Evolutionary conservation across 1,139 yeast genomes (phyloP).

Genomic region (Diutina catenulata): DNA sequence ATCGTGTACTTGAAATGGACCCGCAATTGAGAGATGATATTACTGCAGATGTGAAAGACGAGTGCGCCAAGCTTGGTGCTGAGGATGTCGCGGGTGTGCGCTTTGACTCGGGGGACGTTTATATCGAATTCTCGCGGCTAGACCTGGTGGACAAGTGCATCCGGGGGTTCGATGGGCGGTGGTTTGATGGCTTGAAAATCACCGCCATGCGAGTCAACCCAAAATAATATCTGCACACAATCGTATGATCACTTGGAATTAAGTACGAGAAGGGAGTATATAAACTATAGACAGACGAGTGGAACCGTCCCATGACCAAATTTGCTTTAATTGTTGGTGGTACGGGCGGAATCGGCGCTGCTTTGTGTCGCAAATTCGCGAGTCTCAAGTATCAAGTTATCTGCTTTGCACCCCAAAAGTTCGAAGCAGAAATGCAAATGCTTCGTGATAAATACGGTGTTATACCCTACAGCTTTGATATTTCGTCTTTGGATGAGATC

Average conservation of each 20-base stretch:
- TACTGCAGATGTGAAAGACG: not conserved
- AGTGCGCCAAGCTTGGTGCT: not conserved
- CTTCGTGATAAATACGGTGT: constrained; percentile 19
- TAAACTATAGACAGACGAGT: no score
- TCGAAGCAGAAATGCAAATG: constrained; percentile 14
- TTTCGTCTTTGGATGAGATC: constrained; percentile 18
- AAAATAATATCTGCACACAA: not conserved
- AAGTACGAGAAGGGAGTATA: not conserved
- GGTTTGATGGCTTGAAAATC: constrained; percentile 1
- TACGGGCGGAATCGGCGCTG: not conserved
- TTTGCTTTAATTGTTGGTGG: not conserved
- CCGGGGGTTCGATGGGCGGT: not conserved
- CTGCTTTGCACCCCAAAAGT: not conserved
- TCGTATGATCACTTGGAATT: no score
- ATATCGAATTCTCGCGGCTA: not conserved
- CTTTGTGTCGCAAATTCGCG: not conserved
- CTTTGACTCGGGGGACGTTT: not conserved
- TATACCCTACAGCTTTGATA: constrained; percentile 21
- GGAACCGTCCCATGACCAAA: not conserved
- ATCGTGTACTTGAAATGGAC: not conserved
- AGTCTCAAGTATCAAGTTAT: not conserved
- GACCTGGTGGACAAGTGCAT: not conserved
- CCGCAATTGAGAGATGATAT: not conserved
- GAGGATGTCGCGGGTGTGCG: not conserved
- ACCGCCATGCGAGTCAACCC: not conserved